Conservation (phyloP, 116 monocot genomes). For the Posidonia oceanica region DNA sequence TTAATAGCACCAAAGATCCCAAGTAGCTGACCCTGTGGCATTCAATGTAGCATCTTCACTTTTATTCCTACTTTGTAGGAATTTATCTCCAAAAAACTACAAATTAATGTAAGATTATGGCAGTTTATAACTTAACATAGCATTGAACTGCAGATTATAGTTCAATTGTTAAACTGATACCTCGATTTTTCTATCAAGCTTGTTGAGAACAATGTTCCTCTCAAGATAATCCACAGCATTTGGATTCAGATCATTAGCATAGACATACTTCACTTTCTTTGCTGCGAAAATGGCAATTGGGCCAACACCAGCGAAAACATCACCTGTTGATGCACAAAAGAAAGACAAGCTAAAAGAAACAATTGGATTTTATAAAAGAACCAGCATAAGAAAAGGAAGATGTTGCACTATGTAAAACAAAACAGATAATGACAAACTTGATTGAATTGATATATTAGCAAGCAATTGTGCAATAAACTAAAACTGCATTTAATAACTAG, state of each 20-base stretch:
- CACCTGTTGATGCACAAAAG: conserved; percentile 33
- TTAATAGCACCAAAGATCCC: no score
- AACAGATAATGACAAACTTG: neutral
- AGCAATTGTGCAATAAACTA: no score
- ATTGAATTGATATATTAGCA: no score
- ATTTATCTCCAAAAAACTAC: no score
- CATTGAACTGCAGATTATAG: no score
- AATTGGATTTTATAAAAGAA: neutral
- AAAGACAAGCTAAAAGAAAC: neutral
- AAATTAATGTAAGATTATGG: no score
- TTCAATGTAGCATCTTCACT: no score
- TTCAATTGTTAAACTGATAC: neutral
- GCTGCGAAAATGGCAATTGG: conserved; percentile 82
- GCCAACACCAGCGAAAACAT: conserved; percentile 92
- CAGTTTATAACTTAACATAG: no score
- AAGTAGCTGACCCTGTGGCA: no score
- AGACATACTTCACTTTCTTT: conserved; percentile 78
- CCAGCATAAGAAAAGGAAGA: neutral
- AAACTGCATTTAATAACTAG: no score
- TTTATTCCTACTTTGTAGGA: no score
- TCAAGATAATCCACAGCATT: conserved; percentile 83
- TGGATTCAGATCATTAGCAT: conserved; percentile 95
- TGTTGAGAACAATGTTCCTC: conserved; percentile 82
- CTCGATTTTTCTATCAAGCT: conserved; percentile 51
- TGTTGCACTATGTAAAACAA: neutral